Base-by-base conservation (phyloP, 257 asterid genomes). In the Solanum sejunctum region DNA sequence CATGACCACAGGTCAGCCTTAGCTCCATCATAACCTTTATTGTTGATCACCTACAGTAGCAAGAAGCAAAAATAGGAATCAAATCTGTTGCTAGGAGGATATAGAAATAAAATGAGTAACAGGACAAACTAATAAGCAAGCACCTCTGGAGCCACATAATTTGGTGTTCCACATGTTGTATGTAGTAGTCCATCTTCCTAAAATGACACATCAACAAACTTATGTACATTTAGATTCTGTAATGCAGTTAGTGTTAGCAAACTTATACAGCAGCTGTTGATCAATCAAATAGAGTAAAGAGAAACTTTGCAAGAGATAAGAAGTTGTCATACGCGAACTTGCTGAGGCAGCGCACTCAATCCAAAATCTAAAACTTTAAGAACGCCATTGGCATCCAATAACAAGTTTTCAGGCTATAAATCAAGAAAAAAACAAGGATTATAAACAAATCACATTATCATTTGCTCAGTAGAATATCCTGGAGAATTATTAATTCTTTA, bases 131-230 rank as follows among this genome's bases (percentile, higher is more conserved):
- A 82, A 67, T 32, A 69, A 49, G 43, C 82, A 47, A 41, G 45
- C 85, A 93, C 92, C 98, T 96, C 99, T 1, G 99, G 99, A 86
- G 99, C 98, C 71, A 96, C 99, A 89, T 96, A 96, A 89, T 96
- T 96, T 43, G 99, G 99, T 7, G 99, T 96, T 69, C 99, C 99
- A 85, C 98, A 95, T 61, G 99, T 92, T 39, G 99, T 96, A 89
- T 96, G 99, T 87, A 96, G 97, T 84, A 96, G 89, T 63, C 99
- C 99, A 87, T 95, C 98, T 84, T 95, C 98, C 99, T 96, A 89
- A 21, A 86, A 49, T 84, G 84, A 81, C 88, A 84, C 18, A 32
- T 67, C 49, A 64, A 51, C 26, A 52, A 83, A 66, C 28, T 26
- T 47, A 83, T 18, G 66, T 49, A 70, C 26, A 63, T 66, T 64